Evolutionary conservation across 2,329 filamentous ascomycete species (phyloP), one percentile per base, ranked within the genome.

Genomic region (Fusarium sublunatum): DNA sequence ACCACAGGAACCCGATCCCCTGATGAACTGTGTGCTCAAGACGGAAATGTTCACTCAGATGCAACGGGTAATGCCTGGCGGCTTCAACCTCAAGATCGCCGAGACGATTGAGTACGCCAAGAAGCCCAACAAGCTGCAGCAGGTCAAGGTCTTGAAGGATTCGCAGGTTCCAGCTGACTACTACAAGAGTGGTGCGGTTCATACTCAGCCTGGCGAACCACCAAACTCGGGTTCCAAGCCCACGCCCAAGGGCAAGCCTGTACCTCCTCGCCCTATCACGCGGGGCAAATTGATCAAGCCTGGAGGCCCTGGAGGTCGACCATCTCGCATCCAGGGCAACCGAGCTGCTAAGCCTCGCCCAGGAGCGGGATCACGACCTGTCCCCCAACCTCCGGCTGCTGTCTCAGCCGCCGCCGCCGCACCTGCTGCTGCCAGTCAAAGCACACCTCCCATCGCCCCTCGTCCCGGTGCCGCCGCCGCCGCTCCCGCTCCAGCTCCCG

Each of bases 1-100:
- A 29, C 89, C 89, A 8, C 92, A 96, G 73, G 94, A 98, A 74
- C 84, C 95, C 0, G 95, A 99, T 76, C 93, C 95, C n/a, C 83
- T 99, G 22, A 78, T 99, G 71, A 96, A 89, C 78, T 99, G 95
- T 73, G 81, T 97, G 19, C 88, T 99, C 77, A 99, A 99, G 82
- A 99, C 95, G 0, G 95, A 99, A 73, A 89, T 99, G 77, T 96
- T 98, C 73, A 96, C 94, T 1, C 93, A 97, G 64, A 88, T 99
- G 79, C 88, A 89, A 73, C 88, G 87, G 46, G 87, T 88, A 48
- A 91, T 96, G 77, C 88, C 91, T 4, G 92, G 91, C 8, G 88
- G 91, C 9, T 86, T 96, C 73, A 92, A 88, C 73, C 79, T 99
- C 43, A 92, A 91, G 77, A 90, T 98, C 61, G 87, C 82, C n/a